These are phyloP conservation scores for Panicum miliaceum DNA, from an alignment of 176 grass and related monocot species.

Conservation along the genomic window DNA sequence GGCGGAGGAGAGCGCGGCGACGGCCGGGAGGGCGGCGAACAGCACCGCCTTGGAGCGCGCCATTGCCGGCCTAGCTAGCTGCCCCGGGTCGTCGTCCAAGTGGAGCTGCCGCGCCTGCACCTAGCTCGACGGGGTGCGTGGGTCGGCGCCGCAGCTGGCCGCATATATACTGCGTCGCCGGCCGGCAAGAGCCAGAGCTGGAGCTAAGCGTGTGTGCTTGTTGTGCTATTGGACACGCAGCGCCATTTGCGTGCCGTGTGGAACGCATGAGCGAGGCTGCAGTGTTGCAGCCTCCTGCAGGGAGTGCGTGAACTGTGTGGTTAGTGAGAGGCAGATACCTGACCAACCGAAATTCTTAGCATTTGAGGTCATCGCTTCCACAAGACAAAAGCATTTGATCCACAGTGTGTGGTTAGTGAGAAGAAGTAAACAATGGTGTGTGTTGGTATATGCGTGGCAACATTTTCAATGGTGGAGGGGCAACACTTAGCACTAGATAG, in stretches of 20 bases:
- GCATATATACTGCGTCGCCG: not conserved
- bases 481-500: too few species aligned
- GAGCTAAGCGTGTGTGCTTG: not conserved
- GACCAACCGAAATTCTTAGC: not conserved
- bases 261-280: conserved; percentile 7
- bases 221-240: not conserved
- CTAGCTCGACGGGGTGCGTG: not conserved
- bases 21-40: conserved; percentile 27
- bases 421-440: not conserved
- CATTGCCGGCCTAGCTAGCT: not conserved
- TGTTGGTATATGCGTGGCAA: too few species aligned
- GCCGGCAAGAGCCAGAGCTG: not conserved
- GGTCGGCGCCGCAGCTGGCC: not conserved
- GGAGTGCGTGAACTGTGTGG: not conserved
- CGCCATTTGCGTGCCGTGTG: not conserved
- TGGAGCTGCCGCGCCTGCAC: too few species aligned
- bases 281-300: not conserved
- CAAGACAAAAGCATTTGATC: not conserved
- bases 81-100: not conserved
- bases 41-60: conserved; percentile 8
- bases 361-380: not conserved
- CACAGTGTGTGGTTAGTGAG: not conserved
- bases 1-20: conserved; percentile 6
- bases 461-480: too few species aligned
- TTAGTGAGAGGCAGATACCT: not conserved